These are phyloP conservation scores for Conringia planisiliqua DNA, from an alignment of 345 rosid genomes.

Conservation along the genomic window DNA sequence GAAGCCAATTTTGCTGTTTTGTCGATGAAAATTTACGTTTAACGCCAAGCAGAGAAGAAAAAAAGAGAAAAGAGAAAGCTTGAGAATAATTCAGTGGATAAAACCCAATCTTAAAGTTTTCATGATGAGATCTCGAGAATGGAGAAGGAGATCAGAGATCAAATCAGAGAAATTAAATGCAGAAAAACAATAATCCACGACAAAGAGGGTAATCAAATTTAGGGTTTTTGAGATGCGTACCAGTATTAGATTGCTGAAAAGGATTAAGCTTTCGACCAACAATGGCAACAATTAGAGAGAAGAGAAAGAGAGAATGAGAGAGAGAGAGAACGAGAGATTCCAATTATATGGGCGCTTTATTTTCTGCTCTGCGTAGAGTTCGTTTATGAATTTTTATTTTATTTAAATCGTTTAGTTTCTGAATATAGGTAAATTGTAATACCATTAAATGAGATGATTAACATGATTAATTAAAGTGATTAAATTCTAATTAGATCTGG, in stretches of 20 bases:
- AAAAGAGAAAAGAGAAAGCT: not conserved
- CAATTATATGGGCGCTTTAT: conserved; percentile 24
- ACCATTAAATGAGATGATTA: conserved; percentile 13
- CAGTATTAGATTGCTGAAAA: conserved; percentile 20
- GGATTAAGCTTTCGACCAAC: conserved; percentile 27
- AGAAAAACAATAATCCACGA: conserved; percentile 10
- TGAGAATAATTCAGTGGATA: conserved; percentile 12
- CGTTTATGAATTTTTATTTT: conserved; percentile 15
- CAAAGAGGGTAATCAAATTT: conserved; percentile 10
- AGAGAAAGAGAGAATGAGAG: not conserved
- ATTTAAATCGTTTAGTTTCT: not conserved
- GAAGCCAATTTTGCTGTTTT: not conserved
- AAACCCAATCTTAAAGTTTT: conserved; percentile 12
- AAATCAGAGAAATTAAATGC: conserved; percentile 14
- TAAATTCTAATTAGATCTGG: conserved; percentile 22
- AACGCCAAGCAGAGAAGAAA: not conserved
- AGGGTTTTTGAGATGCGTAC: conserved; percentile 44
- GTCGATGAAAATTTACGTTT: not conserved
- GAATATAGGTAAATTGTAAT: not conserved
- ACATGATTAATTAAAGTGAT: not conserved
- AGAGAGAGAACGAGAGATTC: conserved; percentile 9
- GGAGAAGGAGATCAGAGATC: conserved; percentile 29
- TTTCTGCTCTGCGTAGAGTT: conserved; percentile 18
- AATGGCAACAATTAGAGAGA: conserved; percentile 31
- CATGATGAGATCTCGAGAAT: conserved; percentile 36